A percentile compares a stretch with the other conserved stretches of the same genome.
Conservation (phyloP, 257 asterid species). For the Forsythia viridissima region DNA sequence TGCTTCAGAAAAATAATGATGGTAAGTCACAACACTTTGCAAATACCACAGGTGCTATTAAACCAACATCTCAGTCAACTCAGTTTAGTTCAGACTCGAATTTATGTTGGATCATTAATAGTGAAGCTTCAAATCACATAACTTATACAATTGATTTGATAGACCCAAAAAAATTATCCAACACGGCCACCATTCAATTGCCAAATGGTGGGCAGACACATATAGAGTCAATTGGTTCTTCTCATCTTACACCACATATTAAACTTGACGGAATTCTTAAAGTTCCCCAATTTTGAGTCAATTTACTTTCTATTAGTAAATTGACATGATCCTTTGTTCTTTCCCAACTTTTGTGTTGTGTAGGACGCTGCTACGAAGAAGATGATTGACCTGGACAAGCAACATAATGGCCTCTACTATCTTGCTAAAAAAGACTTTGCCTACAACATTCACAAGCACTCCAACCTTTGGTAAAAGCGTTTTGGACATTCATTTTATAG, state of each 20-base stretch:
- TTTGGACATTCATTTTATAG: neutral
- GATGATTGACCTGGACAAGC: conserved; percentile 11
- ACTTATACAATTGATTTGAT: too few species aligned
- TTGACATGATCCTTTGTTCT: neutral
- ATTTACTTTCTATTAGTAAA: neutral
- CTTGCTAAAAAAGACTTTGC: neutral
- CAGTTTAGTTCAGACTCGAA: neutral
- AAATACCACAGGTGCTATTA: too few species aligned
- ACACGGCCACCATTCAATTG: too few species aligned
- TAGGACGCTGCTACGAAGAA: conserved; percentile 2
- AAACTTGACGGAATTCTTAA: neutral
- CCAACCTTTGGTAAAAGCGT: neutral
- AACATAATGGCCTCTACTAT: neutral
- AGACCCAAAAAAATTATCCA: neutral
- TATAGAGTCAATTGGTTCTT: neutral
- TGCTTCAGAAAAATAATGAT: too few species aligned
- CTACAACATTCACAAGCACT: neutral
- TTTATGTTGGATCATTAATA: neutral
- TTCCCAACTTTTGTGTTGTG: neutral
- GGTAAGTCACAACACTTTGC: too few species aligned
- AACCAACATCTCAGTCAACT: too few species aligned
- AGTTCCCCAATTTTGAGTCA: neutral
- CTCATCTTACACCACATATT: neutral
- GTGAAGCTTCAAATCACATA: neutral
- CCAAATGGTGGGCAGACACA: neutral